Conservation (phyloP, 495 filamentous ascomycete genomes). For the Jackrogersella multiformis region DNA sequence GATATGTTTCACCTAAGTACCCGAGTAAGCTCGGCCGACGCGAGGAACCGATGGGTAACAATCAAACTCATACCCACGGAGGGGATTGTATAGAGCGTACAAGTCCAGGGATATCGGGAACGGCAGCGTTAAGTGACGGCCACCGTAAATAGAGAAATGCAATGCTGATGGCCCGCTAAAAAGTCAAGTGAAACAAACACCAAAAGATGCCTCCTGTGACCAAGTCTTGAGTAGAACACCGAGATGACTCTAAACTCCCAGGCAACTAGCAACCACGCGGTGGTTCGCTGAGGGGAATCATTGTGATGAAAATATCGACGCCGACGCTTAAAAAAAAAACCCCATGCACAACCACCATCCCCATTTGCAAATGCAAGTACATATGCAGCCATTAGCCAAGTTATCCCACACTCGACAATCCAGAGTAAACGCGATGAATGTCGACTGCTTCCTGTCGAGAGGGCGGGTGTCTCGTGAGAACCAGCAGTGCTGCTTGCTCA, state of each 20-base stretch:
- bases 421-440: conserved; percentile 26
- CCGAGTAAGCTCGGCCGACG: conserved; percentile 7
- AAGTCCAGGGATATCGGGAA: conserved; percentile 14
- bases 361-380: conserved; percentile 45
- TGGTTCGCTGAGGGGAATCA: conserved; percentile 41
- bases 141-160: conserved; percentile 32
- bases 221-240: conserved; percentile 43
- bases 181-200: conserved; percentile 35
- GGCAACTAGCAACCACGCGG: conserved; percentile 36
- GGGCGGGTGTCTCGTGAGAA: conserved; percentile 17
- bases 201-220: conserved; percentile 41
- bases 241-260: conserved; percentile 44
- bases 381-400: conserved; percentile 48
- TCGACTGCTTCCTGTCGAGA: conserved; percentile 13
- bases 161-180: conserved; percentile 40
- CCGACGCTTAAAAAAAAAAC: conserved; percentile 41
- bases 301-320: conserved; percentile 41
- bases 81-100: conserved; percentile 5
- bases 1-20: conserved; percentile 4
- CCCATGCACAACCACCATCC: conserved; percentile 43
- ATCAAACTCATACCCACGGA: conserved; percentile 10
- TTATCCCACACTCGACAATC: conserved; percentile 32
- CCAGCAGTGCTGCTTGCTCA: conserved; percentile 12
- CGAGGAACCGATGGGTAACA: background rate
- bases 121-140: conserved; percentile 11